Base-by-base conservation (phyloP, 495 filamentous ascomycete species). In the Daldinia concentrica region DNA sequence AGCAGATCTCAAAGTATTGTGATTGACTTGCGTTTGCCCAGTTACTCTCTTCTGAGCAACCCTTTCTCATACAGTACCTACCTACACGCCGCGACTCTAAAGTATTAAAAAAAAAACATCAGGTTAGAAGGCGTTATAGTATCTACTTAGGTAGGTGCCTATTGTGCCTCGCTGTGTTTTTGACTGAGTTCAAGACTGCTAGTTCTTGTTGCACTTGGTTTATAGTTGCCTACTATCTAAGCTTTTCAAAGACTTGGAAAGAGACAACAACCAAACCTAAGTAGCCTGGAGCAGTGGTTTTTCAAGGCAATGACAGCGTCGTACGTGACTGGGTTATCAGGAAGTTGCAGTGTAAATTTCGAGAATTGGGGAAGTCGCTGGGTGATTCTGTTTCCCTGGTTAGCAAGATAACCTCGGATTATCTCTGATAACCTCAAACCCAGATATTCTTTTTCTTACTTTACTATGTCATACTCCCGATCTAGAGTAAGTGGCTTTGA, bases 321-420 rank as follows among this genome's bases (percentile, higher is more conserved):
- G 51, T 15, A 63, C n/a, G 48, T 69, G 34, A 54, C 3, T 52
- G 54, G 54, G n/a, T 37, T 60, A 29, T 32, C 22, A 45, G 60
- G 48, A 69, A 69, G 59, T 60, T 58, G 61, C 60, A 54, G 19
- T 43, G 15, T 59, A 52, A 63, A 69, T 15, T 27, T 50, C 17
- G 43, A 54, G 24, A 55, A 64, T 36, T n/a, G 36, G 60, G 60
- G 34, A 15, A 59, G 34, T 6, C 17, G 14, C 34, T 9, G 17
- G 17, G 22, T 34, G 11, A 14, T 24, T 22, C 37, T 50, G 2
- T 54, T 48, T 48, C 43, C 43, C 19, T 58, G 7, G 32, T 24
- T 50, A 12, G 12, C 39, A 19, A 39, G 30, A 48, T 54, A 58
- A 59, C 17, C 43, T 22, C 39, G 17, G 43, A 48, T 48, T 19